Conservation (phyloP, 768 basidiomycete genomes). For the Boletales sp. region DNA sequence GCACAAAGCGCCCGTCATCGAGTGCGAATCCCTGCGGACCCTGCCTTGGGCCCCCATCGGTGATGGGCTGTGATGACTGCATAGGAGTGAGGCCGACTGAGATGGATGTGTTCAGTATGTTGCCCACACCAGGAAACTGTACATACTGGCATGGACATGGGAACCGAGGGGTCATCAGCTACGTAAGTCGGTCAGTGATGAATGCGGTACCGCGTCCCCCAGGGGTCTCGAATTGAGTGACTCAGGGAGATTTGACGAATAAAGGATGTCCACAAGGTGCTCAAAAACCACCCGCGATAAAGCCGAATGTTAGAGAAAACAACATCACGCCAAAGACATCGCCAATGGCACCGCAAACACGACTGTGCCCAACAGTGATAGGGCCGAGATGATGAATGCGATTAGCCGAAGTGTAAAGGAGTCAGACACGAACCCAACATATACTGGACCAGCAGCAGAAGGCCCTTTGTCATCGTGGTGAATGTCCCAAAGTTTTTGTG, state of each 20-base stretch:
- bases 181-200: background rate
- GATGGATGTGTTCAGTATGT: background rate
- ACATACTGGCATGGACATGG: conserved; percentile 4
- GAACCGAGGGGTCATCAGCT: background rate
- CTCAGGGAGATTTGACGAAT: background rate
- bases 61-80: background rate
- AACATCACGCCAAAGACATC: background rate
- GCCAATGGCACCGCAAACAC: conserved; percentile 1
- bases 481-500: no score
- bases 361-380: background rate
- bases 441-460: no score
- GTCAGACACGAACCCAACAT: no score
- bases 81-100: background rate
- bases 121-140: background rate
- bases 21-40: background rate
- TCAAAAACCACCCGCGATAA: background rate
- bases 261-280: conserved; percentile 1
- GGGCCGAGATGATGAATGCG: background rate
- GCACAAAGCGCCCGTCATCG: background rate
- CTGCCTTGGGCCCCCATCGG: background rate
- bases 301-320: background rate
- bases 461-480: no score
- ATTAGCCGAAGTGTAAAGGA: conserved; percentile 1
- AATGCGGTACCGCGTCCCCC: no score
- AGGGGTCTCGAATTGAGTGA: background rate